A percentile compares a stretch with the other conserved stretches of the same genome.
Conservation (phyloP, 31 red algal genomes). For the Endocladia muricata region DNA sequence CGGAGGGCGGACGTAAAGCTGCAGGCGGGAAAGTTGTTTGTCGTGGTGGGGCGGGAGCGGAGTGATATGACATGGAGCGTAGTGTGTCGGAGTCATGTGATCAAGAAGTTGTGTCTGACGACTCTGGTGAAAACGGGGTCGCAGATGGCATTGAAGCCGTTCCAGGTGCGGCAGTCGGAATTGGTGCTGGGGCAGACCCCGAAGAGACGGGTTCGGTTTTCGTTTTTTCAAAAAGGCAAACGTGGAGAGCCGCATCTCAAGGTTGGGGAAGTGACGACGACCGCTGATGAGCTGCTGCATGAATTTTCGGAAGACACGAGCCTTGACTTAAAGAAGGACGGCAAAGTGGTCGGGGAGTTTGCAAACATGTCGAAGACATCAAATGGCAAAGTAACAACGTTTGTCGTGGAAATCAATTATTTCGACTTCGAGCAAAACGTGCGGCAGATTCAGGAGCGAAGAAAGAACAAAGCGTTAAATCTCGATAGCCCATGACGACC, state of each 20-base stretch:
- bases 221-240: constrained; percentile 23
- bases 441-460: neutral
- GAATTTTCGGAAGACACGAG: constrained; percentile 20
- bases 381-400: neutral
- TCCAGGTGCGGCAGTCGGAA: constrained; percentile 11
- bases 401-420: constrained; percentile 14
- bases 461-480: constrained; percentile 1
- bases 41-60: constrained; percentile 22
- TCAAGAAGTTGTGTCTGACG: neutral
- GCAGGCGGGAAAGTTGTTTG: constrained; percentile 8
- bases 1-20: neutral
- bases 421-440: constrained; percentile 3
- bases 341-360: constrained; percentile 23
- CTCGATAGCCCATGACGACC: neutral
- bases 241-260: constrained; percentile 6
- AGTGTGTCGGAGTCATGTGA: constrained; percentile 5
- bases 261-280: constrained; percentile 12
- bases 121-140: neutral
- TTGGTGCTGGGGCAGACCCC: constrained; percentile 2
- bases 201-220: neutral
- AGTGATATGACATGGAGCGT: constrained; percentile 26
- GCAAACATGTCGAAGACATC: neutral
- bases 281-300: constrained; percentile 20
- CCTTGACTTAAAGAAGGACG: constrained; percentile 11
- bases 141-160: neutral